A percentile compares a stretch with the other conserved stretches of the same genome.
Conservation (phyloP, 768 basidiomycete species). For the Tylopilus cervinicoccineus region DNA sequence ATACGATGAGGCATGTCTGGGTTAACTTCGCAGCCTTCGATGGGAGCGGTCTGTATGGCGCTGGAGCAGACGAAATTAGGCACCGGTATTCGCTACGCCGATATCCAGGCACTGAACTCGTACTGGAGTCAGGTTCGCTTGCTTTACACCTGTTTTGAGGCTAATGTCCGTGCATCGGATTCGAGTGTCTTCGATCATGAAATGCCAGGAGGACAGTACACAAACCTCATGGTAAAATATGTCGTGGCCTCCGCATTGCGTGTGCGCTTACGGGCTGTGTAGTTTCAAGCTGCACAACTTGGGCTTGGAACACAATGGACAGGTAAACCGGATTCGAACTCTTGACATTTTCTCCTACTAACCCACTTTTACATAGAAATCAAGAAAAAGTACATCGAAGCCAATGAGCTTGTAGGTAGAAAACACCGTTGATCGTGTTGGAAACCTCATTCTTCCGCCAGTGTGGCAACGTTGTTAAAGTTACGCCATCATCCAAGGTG, state of each 20-base stretch:
- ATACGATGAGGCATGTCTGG: constrained; percentile 85
- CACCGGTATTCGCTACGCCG: constrained; percentile 94
- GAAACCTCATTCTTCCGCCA: constrained; percentile 28
- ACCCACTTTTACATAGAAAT: constrained; percentile 53
- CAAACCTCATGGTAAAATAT: constrained; percentile 80
- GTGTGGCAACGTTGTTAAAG: constrained; percentile 99
- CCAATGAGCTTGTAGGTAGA: constrained; percentile 79
- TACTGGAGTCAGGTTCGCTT: constrained; percentile 98
- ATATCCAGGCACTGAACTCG: constrained; percentile 94
- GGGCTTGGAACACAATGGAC: constrained; percentile 97
- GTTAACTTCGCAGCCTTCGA: constrained; percentile 95
- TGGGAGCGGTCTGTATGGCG: constrained; percentile 95
- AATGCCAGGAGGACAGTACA: constrained; percentile 98
- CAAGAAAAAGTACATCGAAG: constrained; percentile 98
- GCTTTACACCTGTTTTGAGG: constrained; percentile 96
- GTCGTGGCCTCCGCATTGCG: constrained; percentile 14
- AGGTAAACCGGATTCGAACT: constrained; percentile 39
- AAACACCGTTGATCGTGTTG: not conserved
- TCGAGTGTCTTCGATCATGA: constrained; percentile 99
- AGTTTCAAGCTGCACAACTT: constrained; percentile 99
- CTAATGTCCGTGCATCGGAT: constrained; percentile 94
- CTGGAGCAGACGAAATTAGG: constrained; percentile 92
- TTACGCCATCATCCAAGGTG: constrained; percentile 98
- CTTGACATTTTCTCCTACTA: constrained; percentile 7
- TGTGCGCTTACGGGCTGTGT: constrained; percentile 18